Conservation (phyloP, 768 basidiomycete genomes). For the Russula ochroleuca region DNA sequence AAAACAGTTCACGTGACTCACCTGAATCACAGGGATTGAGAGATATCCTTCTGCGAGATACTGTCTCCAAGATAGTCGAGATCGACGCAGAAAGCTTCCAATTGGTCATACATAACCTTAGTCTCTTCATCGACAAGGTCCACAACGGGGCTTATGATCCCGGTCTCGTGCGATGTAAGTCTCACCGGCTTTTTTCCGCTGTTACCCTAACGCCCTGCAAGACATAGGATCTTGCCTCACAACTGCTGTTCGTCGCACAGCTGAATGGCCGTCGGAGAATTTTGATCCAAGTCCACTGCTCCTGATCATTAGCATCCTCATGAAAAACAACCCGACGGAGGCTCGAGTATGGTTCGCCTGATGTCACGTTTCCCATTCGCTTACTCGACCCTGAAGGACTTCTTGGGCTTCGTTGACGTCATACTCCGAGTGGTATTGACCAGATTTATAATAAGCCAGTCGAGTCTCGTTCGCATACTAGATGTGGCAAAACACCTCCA, state of each 20-base stretch:
- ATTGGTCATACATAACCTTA: constrained; percentile 52
- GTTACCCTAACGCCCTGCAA: constrained; percentile 31
- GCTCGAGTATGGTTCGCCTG: constrained; percentile 41
- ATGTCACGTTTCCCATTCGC: not conserved
- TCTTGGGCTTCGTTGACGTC: constrained; percentile 55
- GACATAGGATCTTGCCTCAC: constrained; percentile 55
- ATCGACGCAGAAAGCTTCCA: constrained; percentile 50
- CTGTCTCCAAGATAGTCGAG: constrained; percentile 44
- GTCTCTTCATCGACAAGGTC: constrained; percentile 53
- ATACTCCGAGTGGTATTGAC: constrained; percentile 52
- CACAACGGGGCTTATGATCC: constrained; percentile 49
- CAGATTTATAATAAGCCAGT: constrained; percentile 45
- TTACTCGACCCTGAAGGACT: constrained; percentile 41
- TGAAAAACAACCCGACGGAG: constrained; percentile 57
- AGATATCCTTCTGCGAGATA: constrained; percentile 38
- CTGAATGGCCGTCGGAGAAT: constrained; percentile 46
- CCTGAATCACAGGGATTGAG: constrained; percentile 32
- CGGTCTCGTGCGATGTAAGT: constrained; percentile 52
- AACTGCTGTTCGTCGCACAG: constrained; percentile 51
- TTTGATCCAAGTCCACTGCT: constrained; percentile 59
- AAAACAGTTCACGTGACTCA: not conserved
- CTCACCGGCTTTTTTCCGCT: not conserved
- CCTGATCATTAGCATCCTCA: constrained; percentile 45
- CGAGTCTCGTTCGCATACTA: constrained; percentile 46
- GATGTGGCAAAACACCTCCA: constrained; percentile 44